Conservation (phyloP, 257 asterid genomes). For the Solanum piurae region DNA sequence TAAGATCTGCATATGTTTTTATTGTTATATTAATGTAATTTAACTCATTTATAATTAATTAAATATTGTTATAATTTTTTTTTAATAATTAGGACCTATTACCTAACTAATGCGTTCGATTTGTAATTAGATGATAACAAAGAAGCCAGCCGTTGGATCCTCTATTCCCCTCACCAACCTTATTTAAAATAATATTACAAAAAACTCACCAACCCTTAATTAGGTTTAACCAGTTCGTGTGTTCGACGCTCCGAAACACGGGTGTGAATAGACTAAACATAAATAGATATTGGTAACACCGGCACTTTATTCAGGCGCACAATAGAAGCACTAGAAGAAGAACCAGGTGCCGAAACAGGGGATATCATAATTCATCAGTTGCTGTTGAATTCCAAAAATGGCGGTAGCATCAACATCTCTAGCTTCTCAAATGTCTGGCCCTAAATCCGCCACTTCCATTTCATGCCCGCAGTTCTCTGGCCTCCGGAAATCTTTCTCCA, state of each 20-base stretch:
- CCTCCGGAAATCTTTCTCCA: constrained; percentile 48
- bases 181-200: neutral
- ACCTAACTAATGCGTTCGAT: neutral
- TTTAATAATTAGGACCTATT: neutral
- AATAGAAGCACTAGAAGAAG: neutral
- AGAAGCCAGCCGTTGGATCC: neutral
- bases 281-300: neutral
- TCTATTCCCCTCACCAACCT: neutral
- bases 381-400: constrained; percentile 3
- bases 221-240: neutral
- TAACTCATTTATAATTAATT: neutral
- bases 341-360: neutral
- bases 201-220: neutral
- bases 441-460: neutral
- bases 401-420: constrained; percentile 40
- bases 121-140: neutral
- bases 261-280: neutral
- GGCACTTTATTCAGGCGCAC: neutral
- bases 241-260: neutral
- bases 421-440: constrained; percentile 19
- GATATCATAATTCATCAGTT: neutral
- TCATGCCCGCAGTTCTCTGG: constrained; percentile 41
- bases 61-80: too few relatives aligned
- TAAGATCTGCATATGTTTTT: neutral
- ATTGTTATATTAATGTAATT: neutral